A percentile compares a stretch with the other conserved stretches of the same genome.
These are phyloP conservation scores for Wickerhamomyces chaumierensis DNA, from an alignment of 805 yeast species.

Conservation along the genomic window DNA sequence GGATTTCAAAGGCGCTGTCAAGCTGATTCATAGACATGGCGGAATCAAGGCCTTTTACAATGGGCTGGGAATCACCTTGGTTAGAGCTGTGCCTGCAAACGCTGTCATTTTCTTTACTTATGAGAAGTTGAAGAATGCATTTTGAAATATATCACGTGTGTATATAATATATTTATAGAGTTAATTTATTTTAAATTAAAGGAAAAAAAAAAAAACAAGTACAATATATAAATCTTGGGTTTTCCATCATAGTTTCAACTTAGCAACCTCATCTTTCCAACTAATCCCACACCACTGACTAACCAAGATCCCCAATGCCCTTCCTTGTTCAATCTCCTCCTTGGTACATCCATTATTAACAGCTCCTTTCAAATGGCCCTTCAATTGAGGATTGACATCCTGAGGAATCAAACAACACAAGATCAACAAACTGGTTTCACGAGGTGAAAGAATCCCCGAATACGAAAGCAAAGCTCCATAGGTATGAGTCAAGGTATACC, in stretches of 20 bases:
- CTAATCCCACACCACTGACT: slow-evolving; percentile 64
- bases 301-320: slow-evolving; percentile 52
- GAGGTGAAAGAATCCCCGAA: slow-evolving; percentile 46
- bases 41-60: slow-evolving; percentile 70
- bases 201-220: too few species aligned
- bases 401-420: slow-evolving; percentile 80
- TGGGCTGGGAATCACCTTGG: slow-evolving; percentile 74
- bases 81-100: slow-evolving; percentile 82
- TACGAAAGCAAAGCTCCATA: slow-evolving; percentile 71
- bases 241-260: slow-evolving; percentile 11
- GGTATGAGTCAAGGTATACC: slow-evolving; percentile 57
- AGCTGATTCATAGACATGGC: slow-evolving; percentile 30
- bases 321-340: slow-evolving; percentile 49
- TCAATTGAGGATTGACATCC: slow-evolving; percentile 85
- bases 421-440: slow-evolving; percentile 68
- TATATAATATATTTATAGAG: too few species aligned
- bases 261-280: slow-evolving; percentile 37
- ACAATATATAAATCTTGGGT: too few species aligned
- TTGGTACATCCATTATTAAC: slow-evolving; percentile 60
- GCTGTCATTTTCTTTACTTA: slow-evolving; percentile 78
- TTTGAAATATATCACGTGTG: too few species aligned
- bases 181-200: too few species aligned
- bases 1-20: slow-evolving; percentile 28
- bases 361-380: slow-evolving; percentile 87
- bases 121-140: slow-evolving; percentile 51